A percentile compares a stretch with the other conserved stretches of the same genome.
Conservation (phyloP, 495 filamentous ascomycete species). For the Talaromyces adpressus region DNA sequence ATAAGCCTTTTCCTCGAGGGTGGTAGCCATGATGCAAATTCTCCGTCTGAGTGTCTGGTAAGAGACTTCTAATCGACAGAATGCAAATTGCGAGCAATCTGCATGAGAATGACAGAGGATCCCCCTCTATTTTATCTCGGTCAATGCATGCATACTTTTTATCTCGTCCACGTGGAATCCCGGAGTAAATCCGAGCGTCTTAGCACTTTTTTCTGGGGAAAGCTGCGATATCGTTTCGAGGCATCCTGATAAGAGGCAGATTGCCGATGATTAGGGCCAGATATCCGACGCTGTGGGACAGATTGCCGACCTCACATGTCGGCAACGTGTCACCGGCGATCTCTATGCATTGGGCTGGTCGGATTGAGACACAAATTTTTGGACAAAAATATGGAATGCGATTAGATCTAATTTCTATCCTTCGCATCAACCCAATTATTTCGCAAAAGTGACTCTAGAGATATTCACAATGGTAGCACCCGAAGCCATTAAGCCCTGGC, state of each 20-base stretch:
- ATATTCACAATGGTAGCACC: neutral
- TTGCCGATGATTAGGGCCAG: neutral
- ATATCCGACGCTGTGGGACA: neutral
- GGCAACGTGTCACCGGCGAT: neutral
- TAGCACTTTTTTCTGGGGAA: neutral
- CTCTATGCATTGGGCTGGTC: neutral
- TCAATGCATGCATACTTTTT: neutral
- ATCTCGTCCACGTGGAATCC: neutral
- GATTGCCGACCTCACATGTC: neutral
- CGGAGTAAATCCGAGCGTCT: neutral
- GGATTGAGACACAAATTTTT: neutral
- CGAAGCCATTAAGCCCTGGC: conserved; percentile 26
- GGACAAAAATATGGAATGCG: neutral
- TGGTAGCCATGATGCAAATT: neutral
- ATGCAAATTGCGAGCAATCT: neutral
- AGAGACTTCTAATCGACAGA: neutral
- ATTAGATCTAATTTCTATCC: neutral
- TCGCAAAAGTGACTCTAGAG: neutral
- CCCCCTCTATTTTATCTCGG: neutral
- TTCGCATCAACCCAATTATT: too few species aligned
- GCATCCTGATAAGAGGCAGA: neutral
- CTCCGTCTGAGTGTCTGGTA: neutral
- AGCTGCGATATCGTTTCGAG: neutral
- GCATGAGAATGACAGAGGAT: neutral
- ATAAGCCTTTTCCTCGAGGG: neutral